These are phyloP conservation scores for Termitomyces sp. DNA, from an alignment of 768 basidiomycete species.

Conservation along the genomic window DNA sequence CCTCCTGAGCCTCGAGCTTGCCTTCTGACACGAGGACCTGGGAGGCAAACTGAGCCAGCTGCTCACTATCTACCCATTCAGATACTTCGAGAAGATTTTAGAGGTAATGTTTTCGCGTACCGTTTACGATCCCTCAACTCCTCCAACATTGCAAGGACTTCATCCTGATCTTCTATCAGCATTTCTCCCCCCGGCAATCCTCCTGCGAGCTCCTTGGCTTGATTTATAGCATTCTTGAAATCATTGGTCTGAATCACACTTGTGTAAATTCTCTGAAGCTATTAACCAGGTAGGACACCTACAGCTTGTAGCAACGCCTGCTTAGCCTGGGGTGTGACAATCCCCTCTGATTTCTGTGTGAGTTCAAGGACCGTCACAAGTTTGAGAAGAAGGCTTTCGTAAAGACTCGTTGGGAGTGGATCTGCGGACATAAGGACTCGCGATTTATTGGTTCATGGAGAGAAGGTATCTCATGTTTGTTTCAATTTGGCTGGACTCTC, in stretches of 20 bases:
- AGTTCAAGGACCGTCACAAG: slow-evolving; percentile 60
- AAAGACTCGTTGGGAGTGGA: slow-evolving; percentile 45
- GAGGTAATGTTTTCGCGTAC: slow-evolving; percentile 31
- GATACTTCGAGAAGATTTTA: not conserved
- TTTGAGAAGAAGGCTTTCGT: slow-evolving; percentile 58
- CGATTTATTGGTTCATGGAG: slow-evolving; percentile 5
- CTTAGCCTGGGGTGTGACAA: slow-evolving; percentile 54
- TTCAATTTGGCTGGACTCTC: not conserved
- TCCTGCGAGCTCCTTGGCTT: slow-evolving; percentile 59
- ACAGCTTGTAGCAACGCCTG: slow-evolving; percentile 70
- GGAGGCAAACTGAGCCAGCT: slow-evolving; percentile 52
- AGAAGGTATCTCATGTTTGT: not conserved
- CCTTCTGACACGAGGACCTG: slow-evolving; percentile 36
- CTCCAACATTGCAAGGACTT: slow-evolving; percentile 69
- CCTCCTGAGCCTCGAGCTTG: slow-evolving; percentile 23
- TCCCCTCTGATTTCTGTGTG: slow-evolving; percentile 56
- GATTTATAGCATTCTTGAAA: slow-evolving; percentile 55
- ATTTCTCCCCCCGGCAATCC: slow-evolving; percentile 74
- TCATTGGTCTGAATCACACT: slow-evolving; percentile 57
- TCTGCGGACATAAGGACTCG: slow-evolving; percentile 25
- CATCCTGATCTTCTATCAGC: slow-evolving; percentile 64
- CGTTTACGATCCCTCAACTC: slow-evolving; percentile 60
- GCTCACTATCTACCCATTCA: slow-evolving; percentile 37
- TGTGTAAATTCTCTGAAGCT: not conserved
- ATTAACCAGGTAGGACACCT: not conserved